Percentiles rank a stretch among this genome's conserved stretches.
These are phyloP conservation scores for Lachancea cidri DNA, from an alignment of 805 yeast genomes.

Conservation along the genomic window DNA sequence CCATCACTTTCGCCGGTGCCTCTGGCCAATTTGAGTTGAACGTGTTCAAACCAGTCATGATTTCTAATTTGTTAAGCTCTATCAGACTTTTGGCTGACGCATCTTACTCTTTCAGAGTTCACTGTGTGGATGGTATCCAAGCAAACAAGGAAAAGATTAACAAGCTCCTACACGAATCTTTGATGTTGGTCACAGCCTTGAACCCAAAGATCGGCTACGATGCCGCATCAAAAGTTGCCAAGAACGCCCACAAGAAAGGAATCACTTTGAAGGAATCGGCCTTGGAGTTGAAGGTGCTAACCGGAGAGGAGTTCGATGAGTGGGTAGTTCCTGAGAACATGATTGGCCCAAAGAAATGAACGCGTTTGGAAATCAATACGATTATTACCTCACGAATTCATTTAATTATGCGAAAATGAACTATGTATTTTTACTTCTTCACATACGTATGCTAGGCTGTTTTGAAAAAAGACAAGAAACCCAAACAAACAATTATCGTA, in stretches of 20 bases:
- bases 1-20: constrained; percentile 96
- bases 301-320: constrained; percentile 82
- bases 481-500: too few species aligned
- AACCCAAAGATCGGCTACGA: constrained; percentile 99
- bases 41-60: constrained; percentile 96
- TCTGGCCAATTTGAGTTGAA: constrained; percentile 98
- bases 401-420: neutral
- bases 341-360: constrained; percentile 76
- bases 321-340: constrained; percentile 98
- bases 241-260: constrained; percentile 98
- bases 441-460: too few species aligned
- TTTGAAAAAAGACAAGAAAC: too few species aligned
- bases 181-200: constrained; percentile 97
- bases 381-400: neutral
- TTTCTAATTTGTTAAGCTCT: constrained; percentile 82
- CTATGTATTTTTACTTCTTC: neutral
- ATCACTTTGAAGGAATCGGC: constrained; percentile 93
- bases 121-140: constrained; percentile 91
- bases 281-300: constrained; percentile 79
- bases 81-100: constrained; percentile 89
- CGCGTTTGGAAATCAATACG: neutral
- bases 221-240: constrained; percentile 94
- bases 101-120: constrained; percentile 77
- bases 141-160: constrained; percentile 87
- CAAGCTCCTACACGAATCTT: constrained; percentile 85